phyloP scores from a whole-genome alignment of 139 green algal species.

The Raphidocelis subcapitata region DNA sequence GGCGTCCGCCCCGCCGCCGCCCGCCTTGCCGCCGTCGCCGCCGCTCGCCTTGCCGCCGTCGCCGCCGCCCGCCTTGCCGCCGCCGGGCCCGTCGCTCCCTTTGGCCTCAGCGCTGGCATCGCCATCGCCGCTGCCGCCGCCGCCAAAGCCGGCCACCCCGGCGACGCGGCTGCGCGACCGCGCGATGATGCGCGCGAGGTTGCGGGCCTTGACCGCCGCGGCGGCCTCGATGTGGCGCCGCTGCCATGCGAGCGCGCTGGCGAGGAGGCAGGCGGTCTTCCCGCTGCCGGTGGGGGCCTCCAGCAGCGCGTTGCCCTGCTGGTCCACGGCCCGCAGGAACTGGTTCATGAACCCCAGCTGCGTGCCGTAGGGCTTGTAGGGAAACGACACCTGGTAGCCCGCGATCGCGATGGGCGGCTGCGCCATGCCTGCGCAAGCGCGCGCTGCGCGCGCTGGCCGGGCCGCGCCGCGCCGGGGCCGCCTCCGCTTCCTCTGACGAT shows the following conservation, averaged over 20 bases:
- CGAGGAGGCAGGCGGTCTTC: slow-evolving; percentile 93
- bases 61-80: slow-evolving; percentile 2
- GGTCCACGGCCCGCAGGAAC: slow-evolving; percentile 68
- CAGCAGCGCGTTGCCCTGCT: slow-evolving; percentile 41
- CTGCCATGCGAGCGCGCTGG: slow-evolving; percentile 35
- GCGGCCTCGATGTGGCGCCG: not conserved
- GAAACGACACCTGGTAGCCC: slow-evolving; percentile 69
- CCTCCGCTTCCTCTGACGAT: too few species aligned
- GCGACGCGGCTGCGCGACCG: not conserved
- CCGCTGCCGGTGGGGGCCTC: slow-evolving; percentile 66
- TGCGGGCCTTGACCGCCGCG: not conserved
- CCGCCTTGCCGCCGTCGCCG: not conserved
- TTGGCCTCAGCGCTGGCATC: not conserved
- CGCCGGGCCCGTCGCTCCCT: not conserved
- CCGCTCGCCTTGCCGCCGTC: not conserved
- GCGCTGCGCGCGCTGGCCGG: too few species aligned
- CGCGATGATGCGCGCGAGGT: not conserved
- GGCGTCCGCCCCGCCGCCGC: not conserved
- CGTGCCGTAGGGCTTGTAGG: slow-evolving; percentile 72
- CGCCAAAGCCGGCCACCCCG: not conserved
- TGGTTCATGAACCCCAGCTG: slow-evolving; percentile 86
- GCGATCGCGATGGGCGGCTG: slow-evolving; percentile 28
- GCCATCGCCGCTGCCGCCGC: not conserved
- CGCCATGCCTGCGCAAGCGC: too few species aligned
- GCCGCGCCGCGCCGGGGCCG: too few species aligned